Evolutionary conservation across 2,329 filamentous ascomycete species (phyloP).

Genomic region (Cercospora berteroae): DNA sequence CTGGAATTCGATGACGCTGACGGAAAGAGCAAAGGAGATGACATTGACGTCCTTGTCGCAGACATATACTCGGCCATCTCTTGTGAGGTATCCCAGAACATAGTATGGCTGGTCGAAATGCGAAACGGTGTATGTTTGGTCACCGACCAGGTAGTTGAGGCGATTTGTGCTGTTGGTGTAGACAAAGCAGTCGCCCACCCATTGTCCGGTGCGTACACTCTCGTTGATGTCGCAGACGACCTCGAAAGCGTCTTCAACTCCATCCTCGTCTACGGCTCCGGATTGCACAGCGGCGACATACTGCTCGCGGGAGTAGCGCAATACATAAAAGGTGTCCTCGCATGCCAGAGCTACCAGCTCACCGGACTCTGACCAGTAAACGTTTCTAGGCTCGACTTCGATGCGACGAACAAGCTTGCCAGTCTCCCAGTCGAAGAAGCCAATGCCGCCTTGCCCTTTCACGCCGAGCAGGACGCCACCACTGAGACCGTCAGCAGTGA

Average conservation of each 20-base stretch:
- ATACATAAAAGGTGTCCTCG: slow-evolving; percentile 91
- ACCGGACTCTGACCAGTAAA: slow-evolving; percentile 97
- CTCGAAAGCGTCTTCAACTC: slow-evolving; percentile 93
- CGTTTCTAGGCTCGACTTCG: slow-evolving; percentile 68
- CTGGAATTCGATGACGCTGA: slow-evolving; percentile 94
- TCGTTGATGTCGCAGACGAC: slow-evolving; percentile 95
- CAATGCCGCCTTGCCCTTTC: slow-evolving; percentile 89
- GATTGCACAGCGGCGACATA: slow-evolving; percentile 80
- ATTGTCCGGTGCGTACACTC: slow-evolving; percentile 89
- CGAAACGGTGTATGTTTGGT: slow-evolving; percentile 95
- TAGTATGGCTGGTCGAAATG: slow-evolving; percentile 97
- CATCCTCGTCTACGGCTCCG: slow-evolving; percentile 81
- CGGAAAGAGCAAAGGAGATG: slow-evolving; percentile 84
- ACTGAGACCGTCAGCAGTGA: slow-evolving; percentile 86
- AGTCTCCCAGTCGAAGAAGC: slow-evolving; percentile 93
- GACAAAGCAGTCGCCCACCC: slow-evolving; percentile 98
- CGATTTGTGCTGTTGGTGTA: slow-evolving; percentile 97
- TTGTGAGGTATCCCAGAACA: slow-evolving; percentile 88
- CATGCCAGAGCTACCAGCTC: slow-evolving; percentile 91
- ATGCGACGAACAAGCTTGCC: slow-evolving; percentile 88
- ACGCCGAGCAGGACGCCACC: slow-evolving; percentile 90
- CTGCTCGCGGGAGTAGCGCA: slow-evolving; percentile 85
- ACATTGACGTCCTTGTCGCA: slow-evolving; percentile 93
- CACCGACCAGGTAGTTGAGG: slow-evolving; percentile 94
- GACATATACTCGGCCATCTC: slow-evolving; percentile 92